A percentile compares a stretch with the other conserved stretches of the same genome.
Conservation (phyloP, 495 filamentous ascomycete species). For the Chaetomium fimeti region DNA sequence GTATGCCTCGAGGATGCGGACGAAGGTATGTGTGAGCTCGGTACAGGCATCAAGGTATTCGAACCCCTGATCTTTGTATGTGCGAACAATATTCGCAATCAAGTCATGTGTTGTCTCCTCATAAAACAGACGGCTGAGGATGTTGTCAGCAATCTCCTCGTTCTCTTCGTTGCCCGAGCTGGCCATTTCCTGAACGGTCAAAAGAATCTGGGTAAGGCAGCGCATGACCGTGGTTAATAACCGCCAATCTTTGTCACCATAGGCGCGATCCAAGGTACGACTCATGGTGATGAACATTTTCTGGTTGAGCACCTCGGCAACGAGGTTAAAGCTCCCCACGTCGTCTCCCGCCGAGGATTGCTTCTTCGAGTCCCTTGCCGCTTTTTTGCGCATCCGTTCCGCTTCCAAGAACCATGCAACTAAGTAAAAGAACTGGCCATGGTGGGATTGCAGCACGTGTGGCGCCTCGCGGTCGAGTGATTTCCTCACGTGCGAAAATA, state of each 20-base stretch:
- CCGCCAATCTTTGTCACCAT: conserved; percentile 82
- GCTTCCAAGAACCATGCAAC: conserved; percentile 93
- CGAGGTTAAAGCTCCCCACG: conserved; percentile 75
- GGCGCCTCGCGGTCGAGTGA: conserved; percentile 88
- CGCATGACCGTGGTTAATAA: conserved; percentile 85
- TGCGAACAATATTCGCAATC: conserved; percentile 70
- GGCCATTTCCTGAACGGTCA: conserved; percentile 93
- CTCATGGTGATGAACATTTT: conserved; percentile 88
- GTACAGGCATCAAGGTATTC: conserved; percentile 91
- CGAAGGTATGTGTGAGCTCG: conserved; percentile 85
- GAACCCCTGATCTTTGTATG: conserved; percentile 90
- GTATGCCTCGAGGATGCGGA: conserved; percentile 88
- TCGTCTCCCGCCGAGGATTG: conserved; percentile 51
- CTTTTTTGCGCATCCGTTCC: conserved; percentile 70
- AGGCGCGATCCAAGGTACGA: conserved; percentile 70
- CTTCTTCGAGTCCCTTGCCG: conserved; percentile 48
- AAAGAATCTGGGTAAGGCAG: conserved; percentile 82
- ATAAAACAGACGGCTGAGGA: conserved; percentile 94
- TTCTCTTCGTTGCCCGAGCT: conserved; percentile 83
- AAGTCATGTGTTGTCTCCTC: conserved; percentile 92
- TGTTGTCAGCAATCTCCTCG: conserved; percentile 97
- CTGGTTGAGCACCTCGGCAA: conserved; percentile 87
- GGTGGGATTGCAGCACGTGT: conserved; percentile 71
- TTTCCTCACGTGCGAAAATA: conserved; percentile 81
- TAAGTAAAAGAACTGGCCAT: conserved; percentile 85